Evolutionary conservation across 345 rosid species (phyloP).

Genomic region (Dimocarpus longan): DNA sequence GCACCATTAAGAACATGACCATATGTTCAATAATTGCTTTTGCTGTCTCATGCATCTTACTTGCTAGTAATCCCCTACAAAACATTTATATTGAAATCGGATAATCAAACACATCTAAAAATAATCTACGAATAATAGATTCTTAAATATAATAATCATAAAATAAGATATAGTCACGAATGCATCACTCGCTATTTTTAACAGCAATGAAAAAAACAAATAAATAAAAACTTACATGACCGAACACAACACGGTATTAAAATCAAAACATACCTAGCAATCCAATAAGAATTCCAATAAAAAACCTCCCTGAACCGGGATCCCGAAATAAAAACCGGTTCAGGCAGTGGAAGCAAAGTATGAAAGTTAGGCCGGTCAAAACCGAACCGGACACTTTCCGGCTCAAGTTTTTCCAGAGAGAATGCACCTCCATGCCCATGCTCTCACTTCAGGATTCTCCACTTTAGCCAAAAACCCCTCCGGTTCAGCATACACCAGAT

Average conservation of each 20-base stretch:
- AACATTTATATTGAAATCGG: neutral
- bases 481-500: conserved; percentile 59
- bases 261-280: conserved; percentile 52
- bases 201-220: too few relatives aligned
- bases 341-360: conserved; percentile 80
- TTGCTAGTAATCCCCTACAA: conserved; percentile 81
- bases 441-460: conserved; percentile 58
- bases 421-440: conserved; percentile 85
- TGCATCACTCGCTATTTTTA: too few relatives aligned
- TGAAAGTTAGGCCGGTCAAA: conserved; percentile 53
- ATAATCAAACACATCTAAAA: too few relatives aligned
- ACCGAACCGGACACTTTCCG: conserved; percentile 59
- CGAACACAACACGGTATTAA: too few relatives aligned
- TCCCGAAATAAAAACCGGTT: conserved; percentile 68
- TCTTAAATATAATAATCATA: too few relatives aligned
- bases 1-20: conserved; percentile 85
- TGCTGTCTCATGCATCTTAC: conserved; percentile 83
- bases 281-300: conserved; percentile 97
- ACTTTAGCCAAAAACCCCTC: conserved; percentile 69
- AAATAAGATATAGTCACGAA: too few relatives aligned
- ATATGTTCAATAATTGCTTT: conserved; percentile 61
- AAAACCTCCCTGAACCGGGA: conserved; percentile 84
- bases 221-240: too few relatives aligned
- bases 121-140: too few relatives aligned
- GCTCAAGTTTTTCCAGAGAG: conserved; percentile 75